A percentile compares a stretch with the other conserved stretches of the same genome.
Conservation (phyloP, 2,329 filamentous ascomycete species). For the Mycogone perniciosa region DNA sequence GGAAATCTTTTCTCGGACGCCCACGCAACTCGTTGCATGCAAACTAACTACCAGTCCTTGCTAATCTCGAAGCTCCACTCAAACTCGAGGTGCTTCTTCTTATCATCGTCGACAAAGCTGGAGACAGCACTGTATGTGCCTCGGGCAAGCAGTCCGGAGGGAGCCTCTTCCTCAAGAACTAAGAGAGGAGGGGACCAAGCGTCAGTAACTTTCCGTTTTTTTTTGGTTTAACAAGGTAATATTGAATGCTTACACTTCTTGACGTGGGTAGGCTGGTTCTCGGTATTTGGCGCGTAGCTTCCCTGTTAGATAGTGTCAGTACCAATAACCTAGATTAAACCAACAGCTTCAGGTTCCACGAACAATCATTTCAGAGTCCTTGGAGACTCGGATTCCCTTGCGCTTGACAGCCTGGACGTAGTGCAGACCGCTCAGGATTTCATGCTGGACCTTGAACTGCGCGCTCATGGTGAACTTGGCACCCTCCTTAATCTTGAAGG, state of each 20-base stretch:
- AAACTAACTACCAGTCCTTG: constrained; percentile 74
- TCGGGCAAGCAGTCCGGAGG: constrained; percentile 80
- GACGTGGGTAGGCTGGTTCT: constrained; percentile 74
- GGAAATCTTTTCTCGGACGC: neutral
- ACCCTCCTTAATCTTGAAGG: constrained; percentile 97
- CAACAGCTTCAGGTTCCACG: constrained; percentile 27
- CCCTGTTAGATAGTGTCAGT: constrained; percentile 49
- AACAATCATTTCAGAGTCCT: constrained; percentile 98
- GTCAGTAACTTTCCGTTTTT: neutral
- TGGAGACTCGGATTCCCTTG: constrained; percentile 78
- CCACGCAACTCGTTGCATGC: neutral
- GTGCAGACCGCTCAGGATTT: constrained; percentile 90
- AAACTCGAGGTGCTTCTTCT: constrained; percentile 82
- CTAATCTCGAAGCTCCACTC: constrained; percentile 95
- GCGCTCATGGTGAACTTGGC: constrained; percentile 91
- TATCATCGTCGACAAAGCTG: constrained; percentile 92
- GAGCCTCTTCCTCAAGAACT: constrained; percentile 91
- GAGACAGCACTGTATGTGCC: constrained; percentile 86
- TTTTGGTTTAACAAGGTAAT: neutral
- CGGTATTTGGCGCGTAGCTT: constrained; percentile 88
- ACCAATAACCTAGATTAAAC: neutral
- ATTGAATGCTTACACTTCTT: constrained; percentile 72
- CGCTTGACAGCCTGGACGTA: constrained; percentile 93
- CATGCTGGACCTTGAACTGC: constrained; percentile 91
- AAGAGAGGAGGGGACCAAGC: constrained; percentile 10